A percentile compares a stretch with the other conserved stretches of the same genome.
These are phyloP conservation scores for Ogataea neopini DNA, from an alignment of 805 yeast genomes.

Conservation along the genomic window DNA sequence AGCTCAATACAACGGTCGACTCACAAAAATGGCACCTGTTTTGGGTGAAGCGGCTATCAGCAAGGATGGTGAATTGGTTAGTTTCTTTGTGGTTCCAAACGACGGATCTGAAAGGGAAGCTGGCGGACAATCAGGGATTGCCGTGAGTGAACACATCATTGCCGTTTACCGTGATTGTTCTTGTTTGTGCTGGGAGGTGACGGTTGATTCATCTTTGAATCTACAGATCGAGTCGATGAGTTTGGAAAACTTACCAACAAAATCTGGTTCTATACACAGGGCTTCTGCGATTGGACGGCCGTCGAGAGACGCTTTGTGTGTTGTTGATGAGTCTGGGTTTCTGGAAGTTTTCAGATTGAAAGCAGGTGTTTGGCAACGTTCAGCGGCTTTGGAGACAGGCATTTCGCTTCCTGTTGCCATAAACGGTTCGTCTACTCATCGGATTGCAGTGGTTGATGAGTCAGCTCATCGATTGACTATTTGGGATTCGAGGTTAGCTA, in stretches of 20 bases:
- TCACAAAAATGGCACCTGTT: conserved; percentile 31
- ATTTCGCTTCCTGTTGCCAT: conserved; percentile 52
- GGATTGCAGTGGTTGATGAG: conserved; percentile 71
- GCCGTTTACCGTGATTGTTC: conserved; percentile 45
- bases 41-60: conserved; percentile 1
- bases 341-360: conserved; percentile 49
- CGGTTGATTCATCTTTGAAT: conserved; percentile 13
- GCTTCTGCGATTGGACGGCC: conserved; percentile 30
- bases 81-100: conserved; percentile 39
- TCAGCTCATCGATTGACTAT: conserved; percentile 54
- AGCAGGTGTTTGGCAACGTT: conserved; percentile 48
- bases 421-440: conserved; percentile 74
- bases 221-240: conserved; percentile 25
- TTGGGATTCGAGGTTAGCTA: conserved; percentile 76
- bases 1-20: conserved; percentile 15
- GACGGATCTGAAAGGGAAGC: not conserved
- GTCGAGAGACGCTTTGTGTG: conserved; percentile 52
- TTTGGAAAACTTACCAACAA: conserved; percentile 28
- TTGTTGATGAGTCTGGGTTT: conserved; percentile 54
- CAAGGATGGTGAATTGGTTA: conserved; percentile 19
- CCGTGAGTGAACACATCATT: conserved; percentile 44
- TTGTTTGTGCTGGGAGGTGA: conserved; percentile 45
- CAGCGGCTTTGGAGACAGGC: conserved; percentile 55
- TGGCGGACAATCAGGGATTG: no score
- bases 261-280: conserved; percentile 35